Evolutionary conservation across 306 rosid genomes (phyloP).

Genomic region (Erythrophleum fordii): DNA sequence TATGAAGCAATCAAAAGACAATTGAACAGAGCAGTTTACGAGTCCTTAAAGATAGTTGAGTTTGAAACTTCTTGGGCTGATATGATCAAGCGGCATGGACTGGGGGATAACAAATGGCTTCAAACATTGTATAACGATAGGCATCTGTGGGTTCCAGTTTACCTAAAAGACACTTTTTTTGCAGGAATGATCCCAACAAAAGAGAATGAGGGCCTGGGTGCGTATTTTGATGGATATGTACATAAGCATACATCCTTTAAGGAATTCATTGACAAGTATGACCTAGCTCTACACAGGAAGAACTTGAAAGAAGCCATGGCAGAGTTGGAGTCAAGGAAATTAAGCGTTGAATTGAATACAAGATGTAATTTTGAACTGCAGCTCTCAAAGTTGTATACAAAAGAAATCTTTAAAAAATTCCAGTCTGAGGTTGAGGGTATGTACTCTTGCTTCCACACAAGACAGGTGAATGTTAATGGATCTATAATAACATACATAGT

Average conservation of each 20-base stretch:
- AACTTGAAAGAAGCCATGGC: conserved; percentile 64
- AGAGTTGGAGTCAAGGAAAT: conserved; percentile 58
- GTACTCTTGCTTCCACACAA: conserved; percentile 76
- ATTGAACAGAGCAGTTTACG: conserved; percentile 57
- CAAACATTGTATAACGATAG: conserved; percentile 62
- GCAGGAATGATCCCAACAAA: conserved; percentile 68
- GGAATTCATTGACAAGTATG: conserved; percentile 79
- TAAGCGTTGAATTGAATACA: conserved; percentile 53
- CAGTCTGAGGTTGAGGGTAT: conserved; percentile 79
- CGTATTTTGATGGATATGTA: conserved; percentile 77
- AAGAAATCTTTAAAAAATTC: conserved; percentile 61
- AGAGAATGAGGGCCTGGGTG: conserved; percentile 51
- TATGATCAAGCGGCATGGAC: conserved; percentile 55
- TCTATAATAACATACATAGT: conserved; percentile 70
- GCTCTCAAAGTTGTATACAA: conserved; percentile 66
- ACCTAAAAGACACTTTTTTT: conserved; percentile 65
- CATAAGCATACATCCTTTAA: conserved; percentile 78
- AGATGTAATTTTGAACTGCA: conserved; percentile 67
- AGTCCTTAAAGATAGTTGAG: conserved; percentile 68
- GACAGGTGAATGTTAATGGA: conserved; percentile 67
- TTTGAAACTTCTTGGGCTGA: conserved; percentile 78
- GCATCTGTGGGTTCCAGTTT: conserved; percentile 72
- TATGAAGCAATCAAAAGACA: conserved; percentile 63
- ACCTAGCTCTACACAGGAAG: conserved; percentile 74
- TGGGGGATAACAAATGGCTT: conserved; percentile 74